phyloP scores from a whole-genome alignment of 768 basidiomycete genomes.

The Mycena venus region DNA sequence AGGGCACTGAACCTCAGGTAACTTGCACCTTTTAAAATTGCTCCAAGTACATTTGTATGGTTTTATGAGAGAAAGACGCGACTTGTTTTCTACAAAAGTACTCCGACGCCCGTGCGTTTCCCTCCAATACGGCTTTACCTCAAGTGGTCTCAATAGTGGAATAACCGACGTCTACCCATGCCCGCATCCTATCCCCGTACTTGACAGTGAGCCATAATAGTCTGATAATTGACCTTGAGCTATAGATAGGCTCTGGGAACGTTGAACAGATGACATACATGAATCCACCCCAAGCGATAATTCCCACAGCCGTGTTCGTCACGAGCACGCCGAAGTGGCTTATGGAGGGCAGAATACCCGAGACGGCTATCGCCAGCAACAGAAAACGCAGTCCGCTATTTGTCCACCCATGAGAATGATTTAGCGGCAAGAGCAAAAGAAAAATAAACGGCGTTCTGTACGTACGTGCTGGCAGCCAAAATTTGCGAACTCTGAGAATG shows the following conservation, averaged over 20 bases:
- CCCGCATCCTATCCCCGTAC: constrained; percentile 62
- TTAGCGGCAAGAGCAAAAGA: background rate
- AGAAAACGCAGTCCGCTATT: constrained; percentile 33
- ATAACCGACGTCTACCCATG: constrained; percentile 61
- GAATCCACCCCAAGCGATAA: constrained; percentile 57
- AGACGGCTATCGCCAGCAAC: constrained; percentile 48
- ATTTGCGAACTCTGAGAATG: constrained; percentile 63
- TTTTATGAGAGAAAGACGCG: constrained; percentile 27
- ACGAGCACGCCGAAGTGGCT: constrained; percentile 56
- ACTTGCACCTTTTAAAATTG: too few relatives aligned
- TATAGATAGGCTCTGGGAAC: background rate
- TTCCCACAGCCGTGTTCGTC: constrained; percentile 55
- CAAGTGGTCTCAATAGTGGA: constrained; percentile 44
- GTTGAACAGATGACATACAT: constrained; percentile 52
- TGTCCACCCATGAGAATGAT: background rate
- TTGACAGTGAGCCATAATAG: constrained; percentile 60
- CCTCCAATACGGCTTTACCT: background rate
- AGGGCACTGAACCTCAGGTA: too few relatives aligned
- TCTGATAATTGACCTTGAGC: constrained; percentile 44
- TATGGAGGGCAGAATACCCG: constrained; percentile 58
- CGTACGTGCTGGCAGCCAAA: constrained; percentile 57
- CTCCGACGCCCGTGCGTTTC: background rate
- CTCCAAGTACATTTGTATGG: too few relatives aligned
- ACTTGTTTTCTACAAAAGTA: too few relatives aligned
- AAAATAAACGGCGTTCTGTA: constrained; percentile 4